Conservation (phyloP, 192 early-diverging fungal genomes). For the Hyaloraphidium curvatum region DNA sequence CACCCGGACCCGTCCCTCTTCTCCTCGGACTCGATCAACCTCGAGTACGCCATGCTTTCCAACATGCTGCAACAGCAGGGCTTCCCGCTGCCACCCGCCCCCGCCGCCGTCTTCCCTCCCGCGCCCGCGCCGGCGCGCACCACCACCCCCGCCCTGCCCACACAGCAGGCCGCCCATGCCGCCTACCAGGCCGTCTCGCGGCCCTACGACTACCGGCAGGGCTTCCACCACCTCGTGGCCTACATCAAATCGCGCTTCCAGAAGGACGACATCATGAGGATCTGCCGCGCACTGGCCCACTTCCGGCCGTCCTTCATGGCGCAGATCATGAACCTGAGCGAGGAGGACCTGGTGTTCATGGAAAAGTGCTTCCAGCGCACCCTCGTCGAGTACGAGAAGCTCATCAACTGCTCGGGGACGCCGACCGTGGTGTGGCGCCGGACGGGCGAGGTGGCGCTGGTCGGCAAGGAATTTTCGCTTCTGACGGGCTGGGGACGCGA, state of each 20-base stretch:
- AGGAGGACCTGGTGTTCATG: slow-evolving; percentile 88
- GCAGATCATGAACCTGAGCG: slow-evolving; percentile 79
- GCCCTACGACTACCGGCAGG: slow-evolving; percentile 82
- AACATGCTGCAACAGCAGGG: slow-evolving; percentile 52
- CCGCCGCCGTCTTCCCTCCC: background rate
- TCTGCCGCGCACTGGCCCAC: slow-evolving; percentile 68
- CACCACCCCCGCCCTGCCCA: background rate
- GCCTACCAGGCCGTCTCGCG: slow-evolving; percentile 61
- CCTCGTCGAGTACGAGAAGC: slow-evolving; percentile 83
- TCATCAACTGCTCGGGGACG: slow-evolving; percentile 88
- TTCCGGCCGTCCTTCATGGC: slow-evolving; percentile 88
- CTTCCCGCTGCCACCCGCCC: background rate
- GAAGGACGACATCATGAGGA: slow-evolving; percentile 69
- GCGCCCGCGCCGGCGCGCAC: background rate
- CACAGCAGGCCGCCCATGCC: slow-evolving; percentile 24
- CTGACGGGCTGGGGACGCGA: slow-evolving; percentile 82
- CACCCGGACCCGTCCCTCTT: slow-evolving; percentile 32
- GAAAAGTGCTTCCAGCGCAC: slow-evolving; percentile 92
- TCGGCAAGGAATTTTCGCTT: slow-evolving; percentile 84
- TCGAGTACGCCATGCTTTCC: slow-evolving; percentile 75
- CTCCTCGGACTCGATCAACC: slow-evolving; percentile 70
- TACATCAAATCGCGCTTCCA: slow-evolving; percentile 69
- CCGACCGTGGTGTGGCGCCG: slow-evolving; percentile 92
- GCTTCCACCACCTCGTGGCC: slow-evolving; percentile 76
- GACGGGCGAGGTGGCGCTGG: slow-evolving; percentile 86